Evolutionary conservation across 2,329 filamentous ascomycete species (phyloP).

Genomic region (Cordyceps tenuipes): DNA sequence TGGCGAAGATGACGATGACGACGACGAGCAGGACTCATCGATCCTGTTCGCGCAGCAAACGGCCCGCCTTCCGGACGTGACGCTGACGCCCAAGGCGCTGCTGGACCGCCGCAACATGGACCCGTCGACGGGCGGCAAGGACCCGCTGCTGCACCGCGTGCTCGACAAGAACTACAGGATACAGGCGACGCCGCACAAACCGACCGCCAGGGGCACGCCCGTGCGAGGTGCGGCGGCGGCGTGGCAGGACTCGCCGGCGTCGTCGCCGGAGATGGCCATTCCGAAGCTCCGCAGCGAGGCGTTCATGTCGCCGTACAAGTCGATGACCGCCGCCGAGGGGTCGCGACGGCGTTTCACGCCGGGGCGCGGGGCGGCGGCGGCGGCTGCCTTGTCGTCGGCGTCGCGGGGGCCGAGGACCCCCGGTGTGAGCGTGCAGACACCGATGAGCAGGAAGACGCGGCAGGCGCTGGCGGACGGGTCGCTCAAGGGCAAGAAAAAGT

Average conservation of each 20-base stretch:
- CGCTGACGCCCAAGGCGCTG: slow-evolving; percentile 50
- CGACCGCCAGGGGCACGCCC: slow-evolving; percentile 35
- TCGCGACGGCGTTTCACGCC: slow-evolving; percentile 31
- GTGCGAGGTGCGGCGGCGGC: slow-evolving; percentile 31
- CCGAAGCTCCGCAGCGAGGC: slow-evolving; percentile 79
- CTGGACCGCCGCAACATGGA: slow-evolving; percentile 24
- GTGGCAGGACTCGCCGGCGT: slow-evolving; percentile 54
- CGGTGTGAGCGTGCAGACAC: slow-evolving; percentile 80
- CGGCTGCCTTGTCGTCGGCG: slow-evolving; percentile 18
- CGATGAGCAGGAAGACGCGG: slow-evolving; percentile 42
- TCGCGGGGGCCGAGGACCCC: slow-evolving; percentile 56
- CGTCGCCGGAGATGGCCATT: slow-evolving; percentile 69
- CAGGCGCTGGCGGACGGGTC: slow-evolving; percentile 36
- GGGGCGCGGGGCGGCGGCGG: slow-evolving; percentile 18
- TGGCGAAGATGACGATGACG: slow-evolving; percentile 16
- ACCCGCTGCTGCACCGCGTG: slow-evolving; percentile 82
- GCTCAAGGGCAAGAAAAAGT: slow-evolving; percentile 26
- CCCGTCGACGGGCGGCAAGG: slow-evolving; percentile 39
- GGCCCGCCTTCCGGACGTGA: slow-evolving; percentile 51
- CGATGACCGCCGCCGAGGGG: slow-evolving; percentile 17
- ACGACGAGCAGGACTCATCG: slow-evolving; percentile 34
- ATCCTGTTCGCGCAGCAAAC: slow-evolving; percentile 44
- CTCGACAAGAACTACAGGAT: slow-evolving; percentile 93
- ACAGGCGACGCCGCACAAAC: slow-evolving; percentile 77
- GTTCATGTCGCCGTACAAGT: slow-evolving; percentile 39